phyloP scores from a whole-genome alignment of 1,139 yeast species.

The Hemisphaericaspora lyxosophila region DNA sequence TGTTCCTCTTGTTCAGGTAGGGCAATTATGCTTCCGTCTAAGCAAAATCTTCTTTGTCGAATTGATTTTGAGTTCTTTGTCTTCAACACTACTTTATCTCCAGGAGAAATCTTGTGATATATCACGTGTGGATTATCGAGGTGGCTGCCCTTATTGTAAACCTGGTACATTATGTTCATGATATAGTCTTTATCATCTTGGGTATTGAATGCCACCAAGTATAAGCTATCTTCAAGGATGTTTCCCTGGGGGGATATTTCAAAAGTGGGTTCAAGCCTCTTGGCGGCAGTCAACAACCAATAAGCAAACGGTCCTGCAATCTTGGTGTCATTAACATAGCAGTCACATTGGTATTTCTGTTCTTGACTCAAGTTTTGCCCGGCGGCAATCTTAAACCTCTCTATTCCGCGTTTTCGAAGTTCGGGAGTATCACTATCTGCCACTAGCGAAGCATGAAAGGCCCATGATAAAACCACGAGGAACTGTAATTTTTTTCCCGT shows the following conservation, averaged over 20 bases:
- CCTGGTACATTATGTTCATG: constrained; percentile 57
- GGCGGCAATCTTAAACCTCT: constrained; percentile 73
- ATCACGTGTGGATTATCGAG: constrained; percentile 42
- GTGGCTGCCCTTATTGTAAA: constrained; percentile 60
- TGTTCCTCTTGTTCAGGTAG: constrained; percentile 27
- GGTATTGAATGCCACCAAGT: constrained; percentile 54
- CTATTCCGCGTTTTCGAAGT: constrained; percentile 59
- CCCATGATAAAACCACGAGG: constrained; percentile 79
- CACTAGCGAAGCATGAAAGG: constrained; percentile 79
- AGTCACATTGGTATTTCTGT: constrained; percentile 52
- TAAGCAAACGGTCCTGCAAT: constrained; percentile 57
- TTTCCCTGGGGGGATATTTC: constrained; percentile 70
- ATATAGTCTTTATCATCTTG: constrained; percentile 35
- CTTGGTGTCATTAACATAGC: constrained; percentile 17
- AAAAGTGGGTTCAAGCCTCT: constrained; percentile 66
- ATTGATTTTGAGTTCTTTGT: constrained; percentile 19
- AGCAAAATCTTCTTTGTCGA: constrained; percentile 44
- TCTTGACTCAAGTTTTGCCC: constrained; percentile 44
- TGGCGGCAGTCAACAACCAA: constrained; percentile 61
- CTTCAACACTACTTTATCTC: constrained; percentile 27
- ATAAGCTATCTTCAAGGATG: constrained; percentile 49
- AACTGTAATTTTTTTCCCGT: constrained; percentile 39
- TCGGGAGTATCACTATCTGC: constrained; percentile 76
- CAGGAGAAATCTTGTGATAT: constrained; percentile 35
- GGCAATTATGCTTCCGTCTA: constrained; percentile 51